Percentiles rank a stretch among this genome's conserved stretches.
phyloP scores from a whole-genome alignment of 192 early-diverging fungal species.

The Coemansia pectinata region DNA sequence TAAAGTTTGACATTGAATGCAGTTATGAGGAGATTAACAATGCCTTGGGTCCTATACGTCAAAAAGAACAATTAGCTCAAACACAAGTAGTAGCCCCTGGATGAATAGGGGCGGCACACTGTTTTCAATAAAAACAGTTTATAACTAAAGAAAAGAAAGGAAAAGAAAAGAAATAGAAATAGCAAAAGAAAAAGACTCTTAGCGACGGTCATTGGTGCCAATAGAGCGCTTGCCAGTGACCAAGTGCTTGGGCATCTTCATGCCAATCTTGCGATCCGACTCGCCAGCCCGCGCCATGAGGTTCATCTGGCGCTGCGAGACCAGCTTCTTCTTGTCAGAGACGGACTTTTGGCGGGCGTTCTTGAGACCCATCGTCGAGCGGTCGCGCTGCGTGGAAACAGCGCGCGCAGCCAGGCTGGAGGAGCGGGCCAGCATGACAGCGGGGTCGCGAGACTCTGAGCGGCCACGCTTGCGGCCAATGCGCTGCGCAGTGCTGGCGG shows the following conservation, averaged over 20 bases:
- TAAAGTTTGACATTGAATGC: not conserved
- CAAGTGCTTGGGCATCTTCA: conserved; percentile 98
- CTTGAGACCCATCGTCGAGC: conserved; percentile 76
- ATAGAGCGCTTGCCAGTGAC: conserved; percentile 87
- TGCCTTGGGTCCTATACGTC: not conserved
- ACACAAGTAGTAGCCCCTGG: no score
- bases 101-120: no score
- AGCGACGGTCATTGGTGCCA: conserved; percentile 81
- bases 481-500: conserved; percentile 57
- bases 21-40: not conserved
- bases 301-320: conserved; percentile 74
- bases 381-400: conserved; percentile 60
- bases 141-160: no score
- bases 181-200: conserved; percentile 19
- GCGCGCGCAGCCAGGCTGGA: conserved; percentile 64
- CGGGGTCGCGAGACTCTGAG: conserved; percentile 64
- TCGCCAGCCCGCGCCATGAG: conserved; percentile 83
- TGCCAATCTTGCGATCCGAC: conserved; percentile 87
- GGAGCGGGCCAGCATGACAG: conserved; percentile 60
- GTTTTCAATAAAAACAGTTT: no score
- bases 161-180: conserved; percentile 7
- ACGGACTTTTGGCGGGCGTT: conserved; percentile 52
- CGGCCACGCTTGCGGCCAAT: conserved; percentile 78
- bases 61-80: not conserved
- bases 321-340: conserved; percentile 75